Percentiles rank a stretch among this genome's conserved stretches.
Evolutionary conservation across 106 monocot species (phyloP).

Genomic region (Cymbidium sinense): DNA sequence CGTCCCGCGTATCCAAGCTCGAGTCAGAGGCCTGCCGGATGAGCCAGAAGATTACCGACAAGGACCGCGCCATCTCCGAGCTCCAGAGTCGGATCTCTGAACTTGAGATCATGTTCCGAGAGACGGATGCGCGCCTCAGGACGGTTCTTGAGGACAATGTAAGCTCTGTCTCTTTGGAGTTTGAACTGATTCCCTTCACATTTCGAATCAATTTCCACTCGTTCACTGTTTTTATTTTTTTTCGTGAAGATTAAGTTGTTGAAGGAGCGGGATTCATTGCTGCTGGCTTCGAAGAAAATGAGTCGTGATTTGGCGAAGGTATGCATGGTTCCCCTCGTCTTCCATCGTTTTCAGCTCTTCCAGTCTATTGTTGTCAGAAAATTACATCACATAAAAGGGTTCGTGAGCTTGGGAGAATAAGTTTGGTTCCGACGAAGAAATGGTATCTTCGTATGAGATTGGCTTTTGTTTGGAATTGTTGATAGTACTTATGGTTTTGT

Average conservation of each 20-base stretch:
- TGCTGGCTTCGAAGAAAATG: slow-evolving; percentile 42
- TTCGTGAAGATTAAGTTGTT: slow-evolving; percentile 42
- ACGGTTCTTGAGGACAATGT: slow-evolving; percentile 60
- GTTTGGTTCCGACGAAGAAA: background rate
- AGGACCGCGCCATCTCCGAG: slow-evolving; percentile 47
- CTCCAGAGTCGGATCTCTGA: slow-evolving; percentile 30
- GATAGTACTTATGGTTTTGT: background rate
- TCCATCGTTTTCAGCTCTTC: background rate
- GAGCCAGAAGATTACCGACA: slow-evolving; percentile 38
- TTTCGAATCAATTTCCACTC: background rate
- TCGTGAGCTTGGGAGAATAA: background rate
- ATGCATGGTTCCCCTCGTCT: background rate
- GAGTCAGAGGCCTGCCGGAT: slow-evolving; percentile 46
- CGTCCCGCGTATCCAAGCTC: slow-evolving; percentile 65
- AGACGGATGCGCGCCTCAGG: slow-evolving; percentile 36
- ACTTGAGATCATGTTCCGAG: slow-evolving; percentile 32
- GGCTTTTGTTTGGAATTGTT: background rate
- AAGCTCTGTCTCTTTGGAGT: background rate
- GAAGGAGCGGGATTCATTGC: slow-evolving; percentile 58
- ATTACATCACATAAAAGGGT: background rate
- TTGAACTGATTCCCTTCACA: background rate
- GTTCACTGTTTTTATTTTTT: background rate
- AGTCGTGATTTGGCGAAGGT: slow-evolving; percentile 75
- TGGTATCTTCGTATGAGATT: background rate
- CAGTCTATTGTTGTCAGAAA: background rate